Evolutionary conservation across 305 asterid genomes (phyloP), one percentile per base, ranked within the genome.

Genomic region (Fraxinus baroniana): DNA sequence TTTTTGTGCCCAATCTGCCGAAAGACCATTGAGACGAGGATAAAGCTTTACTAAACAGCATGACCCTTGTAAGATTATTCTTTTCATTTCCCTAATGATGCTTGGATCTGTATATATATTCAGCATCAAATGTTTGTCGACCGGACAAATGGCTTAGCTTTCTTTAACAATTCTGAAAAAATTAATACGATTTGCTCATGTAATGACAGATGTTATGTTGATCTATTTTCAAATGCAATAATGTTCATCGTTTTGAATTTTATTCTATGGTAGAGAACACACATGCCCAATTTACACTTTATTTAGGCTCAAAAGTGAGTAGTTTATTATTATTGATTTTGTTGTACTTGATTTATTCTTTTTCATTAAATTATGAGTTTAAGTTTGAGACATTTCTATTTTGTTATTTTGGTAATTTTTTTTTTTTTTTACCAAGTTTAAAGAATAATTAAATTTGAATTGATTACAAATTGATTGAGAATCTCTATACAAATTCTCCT

Each of bases 1-100:
- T 83, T 85, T 9, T 39, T 81, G 8, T 95, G 99, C 85, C 99
- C 99, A 0, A 94, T 95, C 57, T 95, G 99, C 80, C 93, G 99
- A 79, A 81, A 81, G 84, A 86, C 83, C 78, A 92, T 95, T 62
- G 85, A 80, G 36, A 93, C 98, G 35, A 89, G 98, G 93, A 94
- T 95, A 86, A 94, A 82, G 87, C 98, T 95, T 86, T 94, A 95
- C 91, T 95, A 84, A 83, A 73, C 4, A 80, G 79, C 44, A 15
- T 7, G 68, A 6, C 35, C 13, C 24, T 17, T 46, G 44, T n/a
- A 41, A 1, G 64, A 49, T 7, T 39, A 37, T 12, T 75, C 18
- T 41, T 75, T 22, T 41, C n/a, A 0, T 39, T 20, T 41, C 55
- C 79, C 32, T 12, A 46, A 22, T 7, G 79, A 39, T 39, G 33